These are phyloP conservation scores for Rhizoclosmatium sp. DNA, from an alignment of 192 early-diverging fungal species.

Conservation along the genomic window DNA sequence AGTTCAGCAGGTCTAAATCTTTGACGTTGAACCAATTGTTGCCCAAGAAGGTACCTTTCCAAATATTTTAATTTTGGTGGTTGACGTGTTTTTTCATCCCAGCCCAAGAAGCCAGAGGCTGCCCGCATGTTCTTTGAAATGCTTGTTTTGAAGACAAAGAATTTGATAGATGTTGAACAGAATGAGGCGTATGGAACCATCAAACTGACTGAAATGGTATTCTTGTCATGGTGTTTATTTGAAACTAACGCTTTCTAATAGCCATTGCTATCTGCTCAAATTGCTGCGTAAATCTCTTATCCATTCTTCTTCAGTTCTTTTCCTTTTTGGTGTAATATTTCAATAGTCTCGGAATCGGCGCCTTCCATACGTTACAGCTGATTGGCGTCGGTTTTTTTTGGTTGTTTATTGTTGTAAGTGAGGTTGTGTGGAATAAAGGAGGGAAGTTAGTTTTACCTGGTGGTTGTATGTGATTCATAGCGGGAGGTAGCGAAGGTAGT, in stretches of 20 bases:
- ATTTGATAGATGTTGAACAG: conserved; percentile 85
- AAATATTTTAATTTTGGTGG: conserved; percentile 3
- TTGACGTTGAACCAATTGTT: conserved; percentile 2
- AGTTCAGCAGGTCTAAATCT: conserved; percentile 26
- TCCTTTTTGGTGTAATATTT: background rate
- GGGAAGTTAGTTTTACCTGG: background rate
- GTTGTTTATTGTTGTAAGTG: background rate
- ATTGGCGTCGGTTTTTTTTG: background rate
- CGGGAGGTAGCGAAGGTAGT: background rate
- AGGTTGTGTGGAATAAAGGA: background rate
- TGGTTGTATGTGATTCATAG: background rate
- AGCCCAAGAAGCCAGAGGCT: conserved; percentile 69
- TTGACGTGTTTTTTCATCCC: conserved; percentile 16
- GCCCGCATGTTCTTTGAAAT: conserved; percentile 93
- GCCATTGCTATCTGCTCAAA: conserved; percentile 22
- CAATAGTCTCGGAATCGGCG: conserved; percentile 14
- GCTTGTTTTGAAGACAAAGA: conserved; percentile 86
- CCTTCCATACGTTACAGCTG: conserved; percentile 13
- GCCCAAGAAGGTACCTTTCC: conserved; percentile 13
- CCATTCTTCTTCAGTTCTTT: background rate
- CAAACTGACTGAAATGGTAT: conserved; percentile 59
- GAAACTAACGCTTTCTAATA: background rate
- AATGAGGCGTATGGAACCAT: conserved; percentile 85
- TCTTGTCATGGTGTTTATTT: background rate
- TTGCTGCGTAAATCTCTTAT: background rate